A percentile compares a stretch with the other conserved stretches of the same genome.
Conservation (phyloP, 805 yeast species). For the Danielia oregonensis region DNA sequence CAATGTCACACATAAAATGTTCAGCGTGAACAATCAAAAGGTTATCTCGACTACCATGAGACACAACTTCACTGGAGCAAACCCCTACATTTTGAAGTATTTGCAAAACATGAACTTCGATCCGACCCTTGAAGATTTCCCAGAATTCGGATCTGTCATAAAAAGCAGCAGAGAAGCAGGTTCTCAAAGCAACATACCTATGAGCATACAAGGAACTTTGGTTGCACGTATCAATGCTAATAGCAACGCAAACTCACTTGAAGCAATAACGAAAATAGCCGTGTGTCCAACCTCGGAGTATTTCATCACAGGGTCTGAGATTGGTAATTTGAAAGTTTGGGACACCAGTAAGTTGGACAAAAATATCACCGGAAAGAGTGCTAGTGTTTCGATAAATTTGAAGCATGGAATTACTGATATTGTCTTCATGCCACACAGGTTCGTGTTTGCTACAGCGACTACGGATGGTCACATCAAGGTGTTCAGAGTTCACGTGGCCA, state of each 20-base stretch:
- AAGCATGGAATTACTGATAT: constrained; percentile 49
- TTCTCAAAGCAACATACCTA: background rate
- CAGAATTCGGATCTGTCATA: constrained; percentile 56
- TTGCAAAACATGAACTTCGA: constrained; percentile 51
- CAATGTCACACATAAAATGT: constrained; percentile 30
- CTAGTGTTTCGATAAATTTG: constrained; percentile 45
- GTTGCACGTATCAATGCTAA: constrained; percentile 66
- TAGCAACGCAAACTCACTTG: constrained; percentile 34
- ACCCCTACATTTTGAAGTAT: constrained; percentile 58
- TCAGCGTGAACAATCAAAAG: constrained; percentile 28
- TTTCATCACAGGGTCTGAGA: constrained; percentile 74
- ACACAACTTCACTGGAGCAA: constrained; percentile 66
- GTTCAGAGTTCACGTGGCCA: constrained; percentile 28
- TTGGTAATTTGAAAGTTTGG: constrained; percentile 76
- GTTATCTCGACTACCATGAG: constrained; percentile 33
- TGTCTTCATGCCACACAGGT: constrained; percentile 48
- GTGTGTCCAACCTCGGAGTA: constrained; percentile 60
- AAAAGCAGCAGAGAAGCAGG: constrained; percentile 8
- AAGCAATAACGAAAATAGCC: constrained; percentile 50
- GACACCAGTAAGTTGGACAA: constrained; percentile 62
- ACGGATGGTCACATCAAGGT: constrained; percentile 43
- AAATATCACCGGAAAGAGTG: constrained; percentile 48
- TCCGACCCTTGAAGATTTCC: constrained; percentile 55
- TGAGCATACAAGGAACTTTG: constrained; percentile 39
- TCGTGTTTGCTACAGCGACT: constrained; percentile 57